Evolutionary conservation across 192 early-diverging fungal species (phyloP), one percentile per base, ranked within the genome.

Genomic region (Funneliformis mosseae): DNA sequence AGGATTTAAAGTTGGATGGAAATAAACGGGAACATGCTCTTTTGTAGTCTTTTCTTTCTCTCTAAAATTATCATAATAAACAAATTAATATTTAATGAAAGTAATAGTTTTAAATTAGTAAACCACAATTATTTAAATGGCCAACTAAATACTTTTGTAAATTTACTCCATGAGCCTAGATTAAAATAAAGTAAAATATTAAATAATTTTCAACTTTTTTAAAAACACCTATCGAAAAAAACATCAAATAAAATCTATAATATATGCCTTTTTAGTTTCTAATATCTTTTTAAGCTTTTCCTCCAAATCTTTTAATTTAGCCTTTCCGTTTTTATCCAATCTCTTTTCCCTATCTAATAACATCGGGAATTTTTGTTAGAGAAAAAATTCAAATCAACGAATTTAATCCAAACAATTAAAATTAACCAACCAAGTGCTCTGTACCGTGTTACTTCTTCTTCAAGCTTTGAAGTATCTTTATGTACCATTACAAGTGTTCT

Each of bases 381-480:
- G 21, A 25, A n/a, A 61, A 76, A 48, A 61, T 25, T 81, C 16
- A 12, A 18, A 77, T 10, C 5, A n/a, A 50, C 55, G 18, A 5
- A 74, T 23, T 6, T n/a, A n/a, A n/a, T n/a, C n/a, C n/a, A n/a
- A n/a, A n/a, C n/a, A n/a, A n/a, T n/a, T 27, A 27, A 18, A 27
- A 38, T n/a, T 14, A 38, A 42, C 78, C 50, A 83, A 91, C 91
- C 91, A 25, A 88, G 59, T 50, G 78, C 60, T 76, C 86, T 82
- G 27, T 89, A 81, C 50, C 81, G 62, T 27, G 70, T 25, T 12
- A 93, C 85, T 66, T 93, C 92, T 21, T 82, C 79, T 38, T 84
- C 82, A 25, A 92, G 66, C 76, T 90, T 89, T 21, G 77, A 72
- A 5, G 88, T 87, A 78, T 93, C 92, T 71, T 88, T 91, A 69